Percentiles rank a stretch among this genome's conserved stretches.
phyloP scores from a whole-genome alignment of 2,329 filamentous ascomycete species.

The Sclerotinia minor region DNA sequence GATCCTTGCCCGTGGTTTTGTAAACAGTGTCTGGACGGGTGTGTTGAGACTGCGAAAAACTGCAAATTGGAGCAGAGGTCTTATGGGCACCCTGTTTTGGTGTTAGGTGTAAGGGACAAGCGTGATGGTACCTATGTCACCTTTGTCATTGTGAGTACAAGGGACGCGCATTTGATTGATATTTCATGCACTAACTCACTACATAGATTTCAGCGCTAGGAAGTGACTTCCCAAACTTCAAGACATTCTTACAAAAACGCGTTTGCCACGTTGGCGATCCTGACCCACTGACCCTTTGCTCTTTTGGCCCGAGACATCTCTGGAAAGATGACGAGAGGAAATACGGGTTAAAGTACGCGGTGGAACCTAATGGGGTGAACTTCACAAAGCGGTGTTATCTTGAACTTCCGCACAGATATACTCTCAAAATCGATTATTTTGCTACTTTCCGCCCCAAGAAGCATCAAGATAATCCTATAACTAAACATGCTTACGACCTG shows the following conservation, averaged over 20 bases:
- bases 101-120: neutral
- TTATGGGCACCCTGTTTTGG: neutral
- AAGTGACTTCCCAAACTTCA: too few species aligned
- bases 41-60: neutral
- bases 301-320: neutral
- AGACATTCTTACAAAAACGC: neutral
- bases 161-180: neutral
- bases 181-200: neutral
- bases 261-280: neutral
- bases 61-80: neutral
- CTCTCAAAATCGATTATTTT: neutral
- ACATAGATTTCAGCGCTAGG: conserved; percentile 1
- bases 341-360: neutral
- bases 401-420: conserved; percentile 1
- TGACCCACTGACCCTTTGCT: neutral
- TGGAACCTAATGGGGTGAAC: neutral
- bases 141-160: neutral
- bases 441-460: neutral
- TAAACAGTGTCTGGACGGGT: neutral
- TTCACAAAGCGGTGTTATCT: conserved; percentile 3
- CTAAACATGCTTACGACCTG: neutral
- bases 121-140: neutral
- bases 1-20: neutral
- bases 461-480: neutral
- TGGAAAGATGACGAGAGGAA: neutral